Conservation (phyloP, 805 yeast genomes). For the Ascoidea rubescens region DNA sequence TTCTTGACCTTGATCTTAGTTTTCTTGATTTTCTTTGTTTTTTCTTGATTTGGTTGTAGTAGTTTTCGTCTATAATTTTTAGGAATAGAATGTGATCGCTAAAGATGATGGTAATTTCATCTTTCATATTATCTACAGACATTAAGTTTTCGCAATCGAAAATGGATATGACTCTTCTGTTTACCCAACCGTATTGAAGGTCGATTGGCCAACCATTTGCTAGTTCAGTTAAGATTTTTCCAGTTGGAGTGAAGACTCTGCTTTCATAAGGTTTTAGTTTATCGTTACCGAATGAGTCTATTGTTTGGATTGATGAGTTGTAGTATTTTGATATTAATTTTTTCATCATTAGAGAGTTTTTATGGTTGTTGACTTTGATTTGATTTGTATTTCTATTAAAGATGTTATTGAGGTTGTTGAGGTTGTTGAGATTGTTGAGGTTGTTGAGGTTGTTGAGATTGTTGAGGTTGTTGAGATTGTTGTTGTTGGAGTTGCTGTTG, state of each 20-base stretch:
- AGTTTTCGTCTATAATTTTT: conserved; percentile 31
- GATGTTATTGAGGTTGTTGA: no score
- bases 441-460: no score
- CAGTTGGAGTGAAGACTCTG: conserved; percentile 81
- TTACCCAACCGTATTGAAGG: conserved; percentile 78
- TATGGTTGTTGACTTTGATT: not conserved
- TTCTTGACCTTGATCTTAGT: conserved; percentile 5
- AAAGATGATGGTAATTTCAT: conserved; percentile 59
- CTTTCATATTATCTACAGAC: conserved; percentile 17
- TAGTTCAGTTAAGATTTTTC: conserved; percentile 71
- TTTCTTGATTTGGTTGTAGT: conserved; percentile 17
- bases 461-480: no score
- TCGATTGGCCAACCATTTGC: conserved; percentile 83
- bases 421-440: no score
- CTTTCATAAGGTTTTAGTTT: conserved; percentile 36
- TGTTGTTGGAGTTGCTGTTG: conserved; percentile 17
- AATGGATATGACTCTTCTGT: conserved; percentile 74
- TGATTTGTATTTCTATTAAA: no score
- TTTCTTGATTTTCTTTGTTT: not conserved
- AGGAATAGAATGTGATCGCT: conserved; percentile 67
- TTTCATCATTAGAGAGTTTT: conserved; percentile 17
- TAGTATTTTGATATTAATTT: conserved; percentile 19
- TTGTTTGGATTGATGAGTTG: conserved; percentile 43
- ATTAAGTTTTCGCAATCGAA: conserved; percentile 29
- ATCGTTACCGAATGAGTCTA: conserved; percentile 69